Evolutionary conservation across 2,329 filamentous ascomycete genomes (phyloP).

Genomic region (Ophiostoma australiae): DNA sequence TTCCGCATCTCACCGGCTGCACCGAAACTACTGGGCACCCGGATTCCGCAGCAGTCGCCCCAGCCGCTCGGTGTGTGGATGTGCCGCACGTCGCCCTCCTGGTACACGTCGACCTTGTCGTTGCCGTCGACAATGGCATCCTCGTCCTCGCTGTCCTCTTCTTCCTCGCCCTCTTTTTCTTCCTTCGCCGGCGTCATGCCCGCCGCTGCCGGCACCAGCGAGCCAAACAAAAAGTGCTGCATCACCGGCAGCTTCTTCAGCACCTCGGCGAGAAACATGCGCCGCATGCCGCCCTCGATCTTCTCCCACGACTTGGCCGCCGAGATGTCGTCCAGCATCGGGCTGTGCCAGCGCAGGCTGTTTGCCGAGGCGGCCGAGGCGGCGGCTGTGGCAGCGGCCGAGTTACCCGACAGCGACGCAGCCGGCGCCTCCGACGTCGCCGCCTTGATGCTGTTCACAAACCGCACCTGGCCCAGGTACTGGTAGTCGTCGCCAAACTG

Average conservation of each 20-base stretch:
- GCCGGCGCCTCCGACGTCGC: constrained; percentile 16
- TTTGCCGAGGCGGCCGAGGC: constrained; percentile 56
- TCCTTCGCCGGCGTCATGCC: constrained; percentile 65
- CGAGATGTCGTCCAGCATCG: constrained; percentile 97
- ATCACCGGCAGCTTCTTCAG: constrained; percentile 91
- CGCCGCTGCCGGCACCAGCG: constrained; percentile 70
- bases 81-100: constrained; percentile 61
- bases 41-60: constrained; percentile 97
- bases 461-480: constrained; percentile 87
- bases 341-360: constrained; percentile 89
- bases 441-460: constrained; percentile 86
- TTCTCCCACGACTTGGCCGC: constrained; percentile 85
- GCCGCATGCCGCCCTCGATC: constrained; percentile 89
- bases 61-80: constrained; percentile 69
- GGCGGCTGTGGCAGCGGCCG: neutral
- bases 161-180: constrained; percentile 42
- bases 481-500: constrained; percentile 79
- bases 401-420: neutral
- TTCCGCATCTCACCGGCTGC: constrained; percentile 87
- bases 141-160: constrained; percentile 50
- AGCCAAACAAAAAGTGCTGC: constrained; percentile 96
- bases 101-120: constrained; percentile 56
- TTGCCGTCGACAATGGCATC: constrained; percentile 44
- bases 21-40: constrained; percentile 89
- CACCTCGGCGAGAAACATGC: constrained; percentile 94